These are phyloP conservation scores for Pisolithus microcarpus DNA, from an alignment of 768 basidiomycete genomes.

Conservation along the genomic window DNA sequence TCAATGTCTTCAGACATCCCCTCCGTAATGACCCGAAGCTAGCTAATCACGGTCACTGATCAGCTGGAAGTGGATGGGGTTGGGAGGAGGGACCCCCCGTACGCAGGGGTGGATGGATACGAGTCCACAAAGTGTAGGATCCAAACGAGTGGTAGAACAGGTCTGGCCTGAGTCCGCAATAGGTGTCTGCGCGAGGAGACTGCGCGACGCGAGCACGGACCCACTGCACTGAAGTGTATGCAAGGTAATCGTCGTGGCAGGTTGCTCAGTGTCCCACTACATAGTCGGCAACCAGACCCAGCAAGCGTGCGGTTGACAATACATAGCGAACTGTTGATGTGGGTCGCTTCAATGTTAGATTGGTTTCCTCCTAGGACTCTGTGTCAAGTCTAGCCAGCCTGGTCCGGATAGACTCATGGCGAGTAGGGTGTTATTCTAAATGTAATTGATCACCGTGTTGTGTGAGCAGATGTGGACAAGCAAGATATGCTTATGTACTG, in stretches of 20 bases:
- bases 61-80: constrained; percentile 37
- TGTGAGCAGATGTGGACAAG: no score
- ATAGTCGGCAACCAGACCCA: no score
- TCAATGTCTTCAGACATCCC: constrained; percentile 29
- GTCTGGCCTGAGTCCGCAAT: constrained; percentile 30
- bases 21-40: constrained; percentile 49
- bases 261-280: no score
- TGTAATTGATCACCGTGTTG: no score
- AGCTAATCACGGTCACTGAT: constrained; percentile 56
- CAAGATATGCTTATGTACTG: no score
- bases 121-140: constrained; percentile 39
- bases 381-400: no score
- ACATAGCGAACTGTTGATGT: no score
- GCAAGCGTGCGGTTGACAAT: not conserved
- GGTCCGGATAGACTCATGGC: no score
- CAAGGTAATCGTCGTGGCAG: not conserved
- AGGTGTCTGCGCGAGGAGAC: constrained; percentile 12
- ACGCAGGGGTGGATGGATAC: constrained; percentile 37
- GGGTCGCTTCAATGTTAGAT: no score
- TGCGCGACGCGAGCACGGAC: not conserved
- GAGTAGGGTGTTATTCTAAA: no score
- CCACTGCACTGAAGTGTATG: not conserved
- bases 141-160: constrained; percentile 61
- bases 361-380: no score
- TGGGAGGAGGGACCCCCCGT: constrained; percentile 59